Evolutionary conservation across 768 basidiomycete genomes (phyloP).

Genomic region (Holtermannia corniformis): DNA sequence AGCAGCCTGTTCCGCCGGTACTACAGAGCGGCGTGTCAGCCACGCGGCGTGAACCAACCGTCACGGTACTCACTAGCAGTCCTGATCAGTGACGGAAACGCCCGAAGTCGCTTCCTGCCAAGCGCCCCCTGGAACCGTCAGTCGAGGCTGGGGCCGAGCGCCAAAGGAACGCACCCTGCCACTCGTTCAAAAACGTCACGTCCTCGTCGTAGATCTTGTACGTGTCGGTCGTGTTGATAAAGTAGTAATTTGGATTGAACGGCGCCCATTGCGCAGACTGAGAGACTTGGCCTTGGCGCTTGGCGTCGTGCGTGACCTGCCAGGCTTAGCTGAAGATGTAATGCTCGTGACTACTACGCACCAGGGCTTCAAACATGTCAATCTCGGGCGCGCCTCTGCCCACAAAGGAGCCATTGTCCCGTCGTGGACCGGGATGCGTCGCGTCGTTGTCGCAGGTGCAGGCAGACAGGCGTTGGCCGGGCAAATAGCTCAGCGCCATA

Average conservation of each 20-base stretch:
- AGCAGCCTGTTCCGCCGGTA: slow-evolving; percentile 47
- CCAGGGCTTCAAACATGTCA: slow-evolving; percentile 79
- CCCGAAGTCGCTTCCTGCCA: slow-evolving; percentile 78
- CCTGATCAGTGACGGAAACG: slow-evolving; percentile 59
- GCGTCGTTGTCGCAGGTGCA: slow-evolving; percentile 80
- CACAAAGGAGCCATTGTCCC: slow-evolving; percentile 64
- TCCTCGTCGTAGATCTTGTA: slow-evolving; percentile 51
- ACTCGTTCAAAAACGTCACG: slow-evolving; percentile 23
- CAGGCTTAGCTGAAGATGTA: background rate
- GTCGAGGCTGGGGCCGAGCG: background rate
- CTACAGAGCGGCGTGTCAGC: slow-evolving; percentile 8
- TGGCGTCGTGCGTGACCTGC: background rate
- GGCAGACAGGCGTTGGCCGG: slow-evolving; percentile 73
- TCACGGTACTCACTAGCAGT: slow-evolving; percentile 54
- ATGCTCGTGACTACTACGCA: slow-evolving; percentile 9
- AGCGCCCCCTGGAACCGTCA: slow-evolving; percentile 50
- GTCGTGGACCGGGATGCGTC: slow-evolving; percentile 71
- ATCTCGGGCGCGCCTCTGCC: slow-evolving; percentile 83
- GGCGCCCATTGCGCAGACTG: slow-evolving; percentile 67
- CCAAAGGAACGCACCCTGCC: slow-evolving; percentile 2
- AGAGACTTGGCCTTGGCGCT: slow-evolving; percentile 55
- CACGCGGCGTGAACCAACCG: background rate
- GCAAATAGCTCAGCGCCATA: slow-evolving; percentile 65
- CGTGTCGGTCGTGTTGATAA: slow-evolving; percentile 48
- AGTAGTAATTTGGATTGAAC: slow-evolving; percentile 59